phyloP scores from a whole-genome alignment of 2,329 filamentous ascomycete species.

The Drechslerella stenobrocha region DNA sequence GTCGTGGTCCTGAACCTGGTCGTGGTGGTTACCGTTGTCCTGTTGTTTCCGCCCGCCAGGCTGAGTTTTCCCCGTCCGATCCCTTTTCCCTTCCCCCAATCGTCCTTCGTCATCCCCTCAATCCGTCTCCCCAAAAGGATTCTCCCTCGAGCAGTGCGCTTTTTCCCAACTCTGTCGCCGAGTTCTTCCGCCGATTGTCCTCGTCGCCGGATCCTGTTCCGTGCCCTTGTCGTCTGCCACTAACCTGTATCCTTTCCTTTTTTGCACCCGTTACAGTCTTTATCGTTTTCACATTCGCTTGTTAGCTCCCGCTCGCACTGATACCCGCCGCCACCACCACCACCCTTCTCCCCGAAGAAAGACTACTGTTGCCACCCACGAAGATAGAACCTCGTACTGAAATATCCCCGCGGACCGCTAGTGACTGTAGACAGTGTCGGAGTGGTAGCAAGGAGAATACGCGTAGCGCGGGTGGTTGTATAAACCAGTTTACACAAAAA shows the following conservation, averaged over 20 bases:
- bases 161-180: constrained; percentile 6
- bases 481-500: constrained; percentile 22
- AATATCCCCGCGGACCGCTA: constrained; percentile 41
- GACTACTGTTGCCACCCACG: constrained; percentile 31
- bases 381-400: constrained; percentile 47
- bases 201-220: constrained; percentile 14
- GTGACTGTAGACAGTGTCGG: constrained; percentile 47
- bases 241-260: constrained; percentile 44
- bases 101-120: constrained; percentile 10
- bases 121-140: constrained; percentile 14
- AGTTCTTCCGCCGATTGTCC: constrained; percentile 5
- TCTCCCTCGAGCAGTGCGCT: constrained; percentile 26
- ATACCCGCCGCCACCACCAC: constrained; percentile 38
- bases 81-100: constrained; percentile 24
- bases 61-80: constrained; percentile 10
- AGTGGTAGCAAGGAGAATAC: constrained; percentile 44
- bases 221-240: constrained; percentile 38
- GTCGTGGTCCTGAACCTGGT: constrained; percentile 31
- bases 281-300: constrained; percentile 46
- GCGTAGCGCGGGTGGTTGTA: constrained; percentile 46
- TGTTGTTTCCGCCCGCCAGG: constrained; percentile 30
- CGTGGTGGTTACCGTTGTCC: constrained; percentile 26
- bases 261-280: constrained; percentile 27
- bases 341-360: constrained; percentile 8
- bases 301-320: constrained; percentile 47